Base-by-base conservation (phyloP, 257 asterid genomes). In the Thymus quinquecostatus region DNA sequence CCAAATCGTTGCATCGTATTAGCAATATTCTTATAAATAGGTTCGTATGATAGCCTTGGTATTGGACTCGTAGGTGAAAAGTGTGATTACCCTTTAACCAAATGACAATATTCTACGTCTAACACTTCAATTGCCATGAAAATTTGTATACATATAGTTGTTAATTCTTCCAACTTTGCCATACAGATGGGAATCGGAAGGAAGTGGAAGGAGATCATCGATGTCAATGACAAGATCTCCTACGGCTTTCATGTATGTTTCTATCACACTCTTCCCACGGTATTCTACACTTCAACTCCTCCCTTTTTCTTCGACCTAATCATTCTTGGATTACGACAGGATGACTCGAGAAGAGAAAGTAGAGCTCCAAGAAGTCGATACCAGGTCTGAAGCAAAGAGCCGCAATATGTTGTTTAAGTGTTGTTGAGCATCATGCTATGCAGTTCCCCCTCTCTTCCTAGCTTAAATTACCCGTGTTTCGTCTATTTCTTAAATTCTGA, bases 201-300 rank as follows among this genome's bases (percentile, higher is more conserved):
- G 90, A 89, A 92, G 85, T 92, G 98, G 98, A 92, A 92, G 79
- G 92, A 88, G 79, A 77, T 89, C 73, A 69, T 92, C 69, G 89
- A 89, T 27, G 68, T 84, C 70, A 82, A 83, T 3, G 97, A 90
- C n/a, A 90, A 84, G 86, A 75, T 92, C 49, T 54, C 76, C 58
- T 92, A 84, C 78, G 86, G 80, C 74, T 88, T 84, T 73, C 98
- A 92, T 76, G 98, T 92, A 82, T 43, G 83, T 48, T 13, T n/a
- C 8, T 14, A 12, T 75, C 13, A 11, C 13, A 11, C 65, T 49
- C 51, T 40, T 64, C 51, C 53, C n/a, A 62, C 34, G 28, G 28
- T 51, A 29, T 57, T 27, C 3, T 60, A 10, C 64, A 21, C 34
- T 44, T 11, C 5, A 3, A 47, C 29, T 1, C 30, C 78, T 45